Conservation (phyloP, 805 yeast species). For the Blastobotrys americana region DNA sequence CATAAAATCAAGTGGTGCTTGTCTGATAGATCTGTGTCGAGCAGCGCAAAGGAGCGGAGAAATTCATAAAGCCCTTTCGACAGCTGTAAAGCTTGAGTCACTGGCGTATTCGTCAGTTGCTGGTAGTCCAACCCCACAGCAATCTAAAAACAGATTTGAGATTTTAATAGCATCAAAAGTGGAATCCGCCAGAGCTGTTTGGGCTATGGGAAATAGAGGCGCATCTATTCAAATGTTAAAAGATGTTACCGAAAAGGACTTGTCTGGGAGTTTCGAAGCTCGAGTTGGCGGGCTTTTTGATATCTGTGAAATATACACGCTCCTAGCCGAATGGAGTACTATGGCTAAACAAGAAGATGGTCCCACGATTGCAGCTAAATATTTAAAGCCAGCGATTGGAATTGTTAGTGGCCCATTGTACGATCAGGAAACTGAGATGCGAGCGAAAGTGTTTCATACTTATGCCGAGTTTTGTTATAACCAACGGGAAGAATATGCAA, state of each 20-base stretch:
- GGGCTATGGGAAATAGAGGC: constrained; percentile 53
- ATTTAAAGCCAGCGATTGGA: constrained; percentile 43
- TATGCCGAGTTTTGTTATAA: constrained; percentile 70
- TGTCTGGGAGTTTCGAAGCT: constrained; percentile 10
- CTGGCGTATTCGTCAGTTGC: constrained; percentile 15
- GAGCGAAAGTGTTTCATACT: constrained; percentile 45
- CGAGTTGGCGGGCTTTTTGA: constrained; percentile 6
- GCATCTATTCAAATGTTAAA: constrained; percentile 51
- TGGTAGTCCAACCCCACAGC: neutral
- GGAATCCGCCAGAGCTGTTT: constrained; percentile 54
- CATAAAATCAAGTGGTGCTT: neutral
- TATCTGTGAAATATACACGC: constrained; percentile 14
- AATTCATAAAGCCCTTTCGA: constrained; percentile 20
- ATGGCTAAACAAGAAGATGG: constrained; percentile 65
- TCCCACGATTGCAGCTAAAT: constrained; percentile 46
- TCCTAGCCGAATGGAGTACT: constrained; percentile 56
- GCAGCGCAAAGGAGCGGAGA: constrained; percentile 20
- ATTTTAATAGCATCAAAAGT: constrained; percentile 30
- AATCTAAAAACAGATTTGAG: no score
- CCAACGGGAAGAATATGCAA: constrained; percentile 31
- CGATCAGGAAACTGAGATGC: constrained; percentile 15
- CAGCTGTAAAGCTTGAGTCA: constrained; percentile 19
- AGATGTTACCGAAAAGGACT: constrained; percentile 15
- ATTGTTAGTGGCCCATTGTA: constrained; percentile 11
- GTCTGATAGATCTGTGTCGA: neutral